Conservation (phyloP, 352 stramenopile species). For the Globisporangium megalacanthum region DNA sequence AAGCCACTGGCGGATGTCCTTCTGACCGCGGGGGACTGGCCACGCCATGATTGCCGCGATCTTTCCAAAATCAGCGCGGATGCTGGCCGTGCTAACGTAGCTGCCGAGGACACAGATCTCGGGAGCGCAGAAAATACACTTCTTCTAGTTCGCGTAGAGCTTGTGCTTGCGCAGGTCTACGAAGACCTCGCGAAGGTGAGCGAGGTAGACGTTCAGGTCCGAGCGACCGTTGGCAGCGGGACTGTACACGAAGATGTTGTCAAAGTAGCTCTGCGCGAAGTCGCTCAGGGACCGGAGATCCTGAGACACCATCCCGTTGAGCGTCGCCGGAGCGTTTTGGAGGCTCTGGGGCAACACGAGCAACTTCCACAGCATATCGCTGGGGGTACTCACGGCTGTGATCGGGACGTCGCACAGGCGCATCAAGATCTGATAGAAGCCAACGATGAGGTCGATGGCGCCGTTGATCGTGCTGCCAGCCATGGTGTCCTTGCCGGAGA, state of each 20-base stretch:
- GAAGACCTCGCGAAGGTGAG: neutral
- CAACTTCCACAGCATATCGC: slow-evolving; percentile 23
- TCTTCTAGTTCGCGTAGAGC: slow-evolving; percentile 2
- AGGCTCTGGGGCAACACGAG: slow-evolving; percentile 22
- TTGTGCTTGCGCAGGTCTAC: neutral
- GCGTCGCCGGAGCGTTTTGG: slow-evolving; percentile 18
- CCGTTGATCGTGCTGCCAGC: slow-evolving; percentile 22
- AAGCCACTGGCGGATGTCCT: slow-evolving; percentile 12
- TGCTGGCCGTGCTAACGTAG: neutral
- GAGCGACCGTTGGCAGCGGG: no score
- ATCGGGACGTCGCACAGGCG: slow-evolving; percentile 6
- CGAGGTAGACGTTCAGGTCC: neutral
- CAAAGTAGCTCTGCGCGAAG: slow-evolving; percentile 6
- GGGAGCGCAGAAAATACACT: neutral
- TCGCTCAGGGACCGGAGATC: neutral
- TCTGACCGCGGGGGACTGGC: slow-evolving; percentile 4
- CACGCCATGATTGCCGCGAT: slow-evolving; percentile 7
- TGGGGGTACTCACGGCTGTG: slow-evolving; percentile 18
- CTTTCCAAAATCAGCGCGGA: slow-evolving; percentile 18
- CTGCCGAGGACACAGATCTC: no score
- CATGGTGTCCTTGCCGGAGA: slow-evolving; percentile 29
- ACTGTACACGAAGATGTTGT: slow-evolving; percentile 6
- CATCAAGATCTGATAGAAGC: slow-evolving; percentile 31
- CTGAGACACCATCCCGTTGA: slow-evolving; percentile 17
- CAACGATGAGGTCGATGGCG: slow-evolving; percentile 21